Evolutionary conservation across 495 filamentous ascomycete genomes (phyloP).

Genomic region (Podospora pseudopauciseta): DNA sequence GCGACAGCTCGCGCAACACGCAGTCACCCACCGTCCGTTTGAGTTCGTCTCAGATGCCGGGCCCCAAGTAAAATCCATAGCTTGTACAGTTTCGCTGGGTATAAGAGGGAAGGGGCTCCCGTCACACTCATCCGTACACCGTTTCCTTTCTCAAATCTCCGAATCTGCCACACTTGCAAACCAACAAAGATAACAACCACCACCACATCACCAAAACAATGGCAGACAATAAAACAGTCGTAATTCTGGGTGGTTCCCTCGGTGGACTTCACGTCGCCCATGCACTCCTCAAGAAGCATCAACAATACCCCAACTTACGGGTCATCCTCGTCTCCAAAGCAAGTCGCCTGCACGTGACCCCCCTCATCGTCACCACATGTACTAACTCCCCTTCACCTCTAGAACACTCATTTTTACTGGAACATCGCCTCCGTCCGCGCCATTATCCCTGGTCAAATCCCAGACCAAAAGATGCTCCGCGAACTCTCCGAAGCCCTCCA

Average conservation of each 20-base stretch:
- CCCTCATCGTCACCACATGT: constrained; percentile 4
- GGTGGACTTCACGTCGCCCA: constrained; percentile 52
- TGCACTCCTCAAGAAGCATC: constrained; percentile 47
- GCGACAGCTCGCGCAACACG: background rate
- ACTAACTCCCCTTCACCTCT: constrained; percentile 16
- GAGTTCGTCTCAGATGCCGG: background rate
- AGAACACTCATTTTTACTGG: constrained; percentile 56
- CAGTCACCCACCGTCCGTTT: background rate
- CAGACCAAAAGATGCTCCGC: constrained; percentile 46
- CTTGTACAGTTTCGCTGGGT: background rate
- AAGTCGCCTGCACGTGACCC: constrained; percentile 17
- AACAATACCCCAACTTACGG: constrained; percentile 36
- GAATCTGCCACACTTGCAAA: background rate
- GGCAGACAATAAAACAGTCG: constrained; percentile 36
- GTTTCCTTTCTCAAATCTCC: background rate
- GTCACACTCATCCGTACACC: background rate
- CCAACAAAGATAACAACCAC: constrained; percentile 15
- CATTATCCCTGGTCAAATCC: constrained; percentile 47
- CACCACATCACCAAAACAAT: constrained; percentile 25
- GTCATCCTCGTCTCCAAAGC: constrained; percentile 48
- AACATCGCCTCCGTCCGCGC: constrained; percentile 54
- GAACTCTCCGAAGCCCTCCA: constrained; percentile 39
- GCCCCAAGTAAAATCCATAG: background rate
- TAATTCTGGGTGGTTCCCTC: constrained; percentile 54
- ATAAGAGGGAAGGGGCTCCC: background rate